Percentiles rank a stretch among this genome's conserved stretches.
Conservation (phyloP, 306 rosid genomes). For the Arachis stenosperma region DNA sequence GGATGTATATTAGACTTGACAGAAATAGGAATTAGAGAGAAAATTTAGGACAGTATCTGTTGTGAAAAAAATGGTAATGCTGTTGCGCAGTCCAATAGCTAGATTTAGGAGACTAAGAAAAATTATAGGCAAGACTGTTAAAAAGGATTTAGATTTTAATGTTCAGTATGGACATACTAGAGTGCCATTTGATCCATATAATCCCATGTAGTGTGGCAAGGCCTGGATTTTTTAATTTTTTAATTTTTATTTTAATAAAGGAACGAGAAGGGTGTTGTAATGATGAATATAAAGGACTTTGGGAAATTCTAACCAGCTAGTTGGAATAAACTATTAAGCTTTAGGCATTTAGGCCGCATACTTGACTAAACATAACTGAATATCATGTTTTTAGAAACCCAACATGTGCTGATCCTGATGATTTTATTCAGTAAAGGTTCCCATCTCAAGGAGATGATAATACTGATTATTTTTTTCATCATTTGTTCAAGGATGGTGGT, state of each 20-base stretch:
- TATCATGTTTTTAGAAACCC: constrained; percentile 14
- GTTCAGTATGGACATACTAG: neutral
- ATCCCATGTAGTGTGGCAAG: neutral
- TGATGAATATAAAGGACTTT: neutral
- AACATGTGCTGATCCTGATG: constrained; percentile 14
- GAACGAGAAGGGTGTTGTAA: neutral
- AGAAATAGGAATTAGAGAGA: neutral
- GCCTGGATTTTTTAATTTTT: neutral
- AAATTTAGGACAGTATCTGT: neutral
- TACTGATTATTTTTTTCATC: constrained; percentile 5
- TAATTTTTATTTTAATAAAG: neutral
- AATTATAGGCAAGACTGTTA: neutral
- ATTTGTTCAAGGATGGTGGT: constrained; percentile 70
- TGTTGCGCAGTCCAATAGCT: neutral
- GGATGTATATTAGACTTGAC: neutral
- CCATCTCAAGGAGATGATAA: constrained; percentile 6
- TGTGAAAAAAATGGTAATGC: neutral
- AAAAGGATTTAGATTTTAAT: neutral
- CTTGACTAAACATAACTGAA: neutral
- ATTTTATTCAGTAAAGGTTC: neutral
- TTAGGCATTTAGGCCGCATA: neutral
- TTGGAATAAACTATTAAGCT: neutral
- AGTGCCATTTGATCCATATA: neutral
- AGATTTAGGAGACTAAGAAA: neutral
- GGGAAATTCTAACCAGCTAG: neutral